These are phyloP conservation scores for Candida sojae DNA, from an alignment of 1,139 yeast genomes.

Conservation along the genomic window DNA sequence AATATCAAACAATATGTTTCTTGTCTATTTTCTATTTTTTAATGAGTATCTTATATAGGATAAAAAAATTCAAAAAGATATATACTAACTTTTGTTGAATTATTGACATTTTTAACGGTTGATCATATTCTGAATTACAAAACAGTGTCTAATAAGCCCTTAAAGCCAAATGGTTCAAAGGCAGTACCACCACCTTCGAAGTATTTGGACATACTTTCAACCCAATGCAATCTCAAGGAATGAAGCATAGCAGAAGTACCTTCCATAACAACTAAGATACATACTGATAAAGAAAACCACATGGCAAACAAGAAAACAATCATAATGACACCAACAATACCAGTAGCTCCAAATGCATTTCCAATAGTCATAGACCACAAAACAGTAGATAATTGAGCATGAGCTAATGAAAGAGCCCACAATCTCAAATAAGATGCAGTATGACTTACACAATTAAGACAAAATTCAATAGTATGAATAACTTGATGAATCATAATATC, in stretches of 20 bases:
- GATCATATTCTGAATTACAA: conserved; percentile 14
- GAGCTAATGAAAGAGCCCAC: conserved; percentile 81
- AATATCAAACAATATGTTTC: not conserved
- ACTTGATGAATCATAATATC: conserved; percentile 80
- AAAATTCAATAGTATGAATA: conserved; percentile 77
- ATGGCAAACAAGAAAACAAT: conserved; percentile 67
- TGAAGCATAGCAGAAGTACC: conserved; percentile 89
- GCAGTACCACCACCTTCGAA: conserved; percentile 81
- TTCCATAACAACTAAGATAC: conserved; percentile 78
- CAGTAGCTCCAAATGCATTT: conserved; percentile 53
- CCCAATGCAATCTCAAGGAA: conserved; percentile 84
- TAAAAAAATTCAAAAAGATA: not conserved
- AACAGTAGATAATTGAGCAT: conserved; percentile 74
- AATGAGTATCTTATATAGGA: not conserved
- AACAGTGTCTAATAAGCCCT: conserved; percentile 32
- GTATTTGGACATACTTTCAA: conserved; percentile 82
- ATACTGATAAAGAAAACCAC: conserved; percentile 78
- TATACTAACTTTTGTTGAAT: not conserved
- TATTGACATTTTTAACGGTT: not conserved
- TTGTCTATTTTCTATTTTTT: not conserved
- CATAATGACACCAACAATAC: conserved; percentile 49
- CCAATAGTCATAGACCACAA: conserved; percentile 80
- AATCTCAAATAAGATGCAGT: conserved; percentile 77
- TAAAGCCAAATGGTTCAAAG: conserved; percentile 69
- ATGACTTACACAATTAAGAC: conserved; percentile 76